phyloP scores from a whole-genome alignment of 192 early-diverging fungal genomes.

The Entophlyctis luteolus region DNA sequence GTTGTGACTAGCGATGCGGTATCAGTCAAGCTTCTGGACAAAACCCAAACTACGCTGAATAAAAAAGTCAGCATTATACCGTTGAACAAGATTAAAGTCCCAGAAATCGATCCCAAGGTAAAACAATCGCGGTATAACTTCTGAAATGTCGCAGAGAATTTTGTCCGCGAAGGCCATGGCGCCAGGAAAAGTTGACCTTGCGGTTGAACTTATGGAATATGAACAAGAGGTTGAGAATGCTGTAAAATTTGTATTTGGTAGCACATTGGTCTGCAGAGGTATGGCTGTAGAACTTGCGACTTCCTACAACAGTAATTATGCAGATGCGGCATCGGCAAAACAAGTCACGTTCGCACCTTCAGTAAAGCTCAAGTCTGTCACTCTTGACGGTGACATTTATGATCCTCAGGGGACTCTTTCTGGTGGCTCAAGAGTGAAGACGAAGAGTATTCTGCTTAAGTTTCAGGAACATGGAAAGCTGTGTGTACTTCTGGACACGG shows the following conservation, averaged over 20 bases:
- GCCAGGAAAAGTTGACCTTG: conserved; percentile 84
- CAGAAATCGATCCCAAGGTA: conserved; percentile 16
- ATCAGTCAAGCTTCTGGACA: conserved; percentile 72
- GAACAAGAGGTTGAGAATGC: conserved; percentile 75
- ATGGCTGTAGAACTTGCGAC: background rate
- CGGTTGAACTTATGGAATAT: conserved; percentile 77
- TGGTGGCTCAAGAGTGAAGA: conserved; percentile 79
- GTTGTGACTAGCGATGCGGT: conserved; percentile 87
- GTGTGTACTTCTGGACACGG: conserved; percentile 49
- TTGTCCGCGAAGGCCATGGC: conserved; percentile 72
- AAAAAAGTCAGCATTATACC: conserved; percentile 88
- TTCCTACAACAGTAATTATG: background rate
- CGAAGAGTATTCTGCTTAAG: conserved; percentile 68
- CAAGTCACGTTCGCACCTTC: conserved; percentile 81
- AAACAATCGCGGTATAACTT: background rate
- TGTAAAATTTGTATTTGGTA: conserved; percentile 93
- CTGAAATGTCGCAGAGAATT: conserved; percentile 45
- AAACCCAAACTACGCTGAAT: conserved; percentile 43
- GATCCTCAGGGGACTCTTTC: conserved; percentile 90
- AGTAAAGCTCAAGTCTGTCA: conserved; percentile 86
- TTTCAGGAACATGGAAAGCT: conserved; percentile 58
- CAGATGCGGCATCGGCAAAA: conserved; percentile 77
- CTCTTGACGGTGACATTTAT: conserved; percentile 93
- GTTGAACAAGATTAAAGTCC: conserved; percentile 85
- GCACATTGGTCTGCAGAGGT: conserved; percentile 80